Base-by-base conservation (phyloP, 2,329 filamentous ascomycete genomes). In the Hypocreales sp. region DNA sequence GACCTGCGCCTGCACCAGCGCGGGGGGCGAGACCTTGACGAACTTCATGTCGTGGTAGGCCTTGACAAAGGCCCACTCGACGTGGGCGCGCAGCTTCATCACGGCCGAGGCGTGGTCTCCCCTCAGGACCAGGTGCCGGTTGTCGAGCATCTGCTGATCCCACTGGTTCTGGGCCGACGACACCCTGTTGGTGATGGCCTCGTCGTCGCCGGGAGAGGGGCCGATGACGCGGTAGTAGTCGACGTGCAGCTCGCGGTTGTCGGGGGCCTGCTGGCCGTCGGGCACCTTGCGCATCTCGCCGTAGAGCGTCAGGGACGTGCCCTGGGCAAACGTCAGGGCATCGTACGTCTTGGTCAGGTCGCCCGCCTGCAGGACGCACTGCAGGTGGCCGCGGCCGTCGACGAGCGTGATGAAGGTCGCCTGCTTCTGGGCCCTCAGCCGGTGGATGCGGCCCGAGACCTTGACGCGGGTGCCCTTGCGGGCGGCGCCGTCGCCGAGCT, bases 1-100 rank as follows among this genome's bases (percentile, higher is more conserved):
- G 47, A 92, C 81, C 58, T 94, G 79, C 12, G 87, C 95, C 61
- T 92, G 90, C 33, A 93, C 90, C 53, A 92, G 76, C 18, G 83
- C 83, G 2, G 86, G 86, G 9, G 86, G 86, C 26, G 76, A 79
- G 37, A 93, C 84, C 58, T 93, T 86, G 45, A 77, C 67, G 51
- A 87, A 67, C 36, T 73, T 67, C 41, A 77, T 58, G 49, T 90
- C 79, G 45, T 79, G 72, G 61, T 83, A 93, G 20, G 73, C 67
- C 45, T 72, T 64, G 51, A 76, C 67, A 61, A 94, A 94, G 9
- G 84, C 81, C 39, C 68, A 71, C 51, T 92, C 74, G 29, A 87
- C 72, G 15, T 77, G 72, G 31, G 81, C 78, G 34, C 86, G 79
- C 35, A 94, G 76, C 52, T 86, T 79, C 70, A 94, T 79, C 38